phyloP scores from a whole-genome alignment of 1,284 basidiomycete species.

The Ganoderma leucocontextum region DNA sequence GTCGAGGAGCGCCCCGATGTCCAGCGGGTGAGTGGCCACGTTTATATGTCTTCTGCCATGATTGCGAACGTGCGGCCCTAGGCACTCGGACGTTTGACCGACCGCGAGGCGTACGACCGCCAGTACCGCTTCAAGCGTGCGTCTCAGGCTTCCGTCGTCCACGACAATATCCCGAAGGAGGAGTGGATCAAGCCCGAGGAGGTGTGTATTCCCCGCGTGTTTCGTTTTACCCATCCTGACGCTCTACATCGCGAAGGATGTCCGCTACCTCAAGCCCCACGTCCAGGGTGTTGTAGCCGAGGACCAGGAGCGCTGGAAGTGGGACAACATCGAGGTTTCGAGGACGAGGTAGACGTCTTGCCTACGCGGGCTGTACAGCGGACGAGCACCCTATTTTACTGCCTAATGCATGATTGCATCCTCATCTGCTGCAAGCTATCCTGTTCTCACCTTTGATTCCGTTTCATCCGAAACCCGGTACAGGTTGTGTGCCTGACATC shows the following conservation, averaged over 20 bases:
- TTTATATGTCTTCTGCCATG: neutral
- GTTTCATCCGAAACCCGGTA: neutral
- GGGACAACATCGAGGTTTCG: slow-evolving; percentile 81
- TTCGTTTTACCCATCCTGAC: slow-evolving; percentile 3
- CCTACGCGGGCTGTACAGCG: slow-evolving; percentile 13
- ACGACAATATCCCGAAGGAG: slow-evolving; percentile 86
- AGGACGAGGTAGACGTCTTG: slow-evolving; percentile 57
- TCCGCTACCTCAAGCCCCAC: slow-evolving; percentile 89
- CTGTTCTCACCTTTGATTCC: neutral
- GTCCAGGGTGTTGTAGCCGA: slow-evolving; percentile 82
- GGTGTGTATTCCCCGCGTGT: slow-evolving; percentile 54
- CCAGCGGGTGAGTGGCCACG: slow-evolving; percentile 70
- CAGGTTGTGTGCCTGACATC: neutral
- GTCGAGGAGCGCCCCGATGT: slow-evolving; percentile 88
- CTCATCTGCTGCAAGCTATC: slow-evolving; percentile 9
- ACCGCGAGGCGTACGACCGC: slow-evolving; percentile 89
- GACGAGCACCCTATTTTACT: slow-evolving; percentile 17
- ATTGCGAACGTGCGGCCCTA: slow-evolving; percentile 43
- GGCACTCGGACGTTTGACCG: slow-evolving; percentile 87
- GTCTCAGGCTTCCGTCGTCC: slow-evolving; percentile 82
- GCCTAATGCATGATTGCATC: slow-evolving; percentile 30
- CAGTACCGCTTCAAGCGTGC: slow-evolving; percentile 91
- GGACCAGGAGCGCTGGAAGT: slow-evolving; percentile 81
- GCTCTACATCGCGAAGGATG: slow-evolving; percentile 69
- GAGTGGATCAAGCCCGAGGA: slow-evolving; percentile 85